Evolutionary conservation across 2,329 filamentous ascomycete species (phyloP), one percentile per base, ranked within the genome.

Genomic region (Alternaria gaisen): DNA sequence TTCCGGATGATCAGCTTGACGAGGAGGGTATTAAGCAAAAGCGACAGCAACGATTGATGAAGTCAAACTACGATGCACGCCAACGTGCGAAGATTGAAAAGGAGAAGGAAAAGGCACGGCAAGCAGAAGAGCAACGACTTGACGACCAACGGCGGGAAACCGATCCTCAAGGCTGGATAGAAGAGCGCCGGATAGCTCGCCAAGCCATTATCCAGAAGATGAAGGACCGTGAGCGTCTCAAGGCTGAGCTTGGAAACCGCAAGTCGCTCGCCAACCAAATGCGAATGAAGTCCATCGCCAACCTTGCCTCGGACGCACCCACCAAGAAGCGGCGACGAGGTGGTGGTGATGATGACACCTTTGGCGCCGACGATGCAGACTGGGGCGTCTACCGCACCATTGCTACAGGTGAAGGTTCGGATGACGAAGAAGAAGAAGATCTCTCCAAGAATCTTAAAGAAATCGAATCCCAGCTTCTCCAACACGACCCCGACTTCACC

Each of bases 331-430:
- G 94, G 58, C 85, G 93, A 14, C 89, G 94, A 18, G 93, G 93
- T 7, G 92, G 91, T 8, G 92, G 90, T 4, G 94, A 98, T 75
- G 95, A 99, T 72, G 95, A 99, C 76, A 93, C 92, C 61, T 99
- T 99, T 75, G 95, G 95, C 58, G 94, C 94, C 51, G 94, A 99
- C 77, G 95, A 99, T 74, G 94, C 96, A 58, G 95, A 99, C 78
- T 99, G 95, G 95, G 93, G 93, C 59, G 93, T 99, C 14, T 99
- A 99, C 80, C 90, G 95, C 54, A 92, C 92, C 41, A 96, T 98
- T 58, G 92, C 93, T 2, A 93, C 91, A 1, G 93, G 93, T 52
- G 90, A 91, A 53, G 70, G 85, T 68, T 92, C 91, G 73, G 92
- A 95, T 64, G 94, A 97, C 68, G 93, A 97, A 52, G 94, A 97